Base-by-base conservation (phyloP, 1,284 basidiomycete species). In the Pterula multifida region DNA sequence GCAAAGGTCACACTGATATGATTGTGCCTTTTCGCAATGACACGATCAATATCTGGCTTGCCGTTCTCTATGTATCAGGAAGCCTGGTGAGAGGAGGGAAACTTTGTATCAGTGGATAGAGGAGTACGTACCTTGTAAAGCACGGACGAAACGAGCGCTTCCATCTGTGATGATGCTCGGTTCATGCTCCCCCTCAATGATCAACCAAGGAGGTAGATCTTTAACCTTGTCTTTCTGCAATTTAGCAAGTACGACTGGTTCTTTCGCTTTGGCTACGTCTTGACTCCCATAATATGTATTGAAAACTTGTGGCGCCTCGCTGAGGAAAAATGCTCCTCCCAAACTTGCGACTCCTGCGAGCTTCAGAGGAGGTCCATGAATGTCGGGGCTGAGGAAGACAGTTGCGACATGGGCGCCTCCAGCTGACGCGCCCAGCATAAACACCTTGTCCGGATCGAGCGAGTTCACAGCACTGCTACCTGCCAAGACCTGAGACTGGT, bases 341-440 rank as follows among this genome's bases (percentile, higher is more conserved):
- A 67, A 63, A 39, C 76, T 60, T 17, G 77, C 62, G 24, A 69
- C 56, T 2, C 73, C 76, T 26, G 65, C 67, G 35, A 81, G 65
- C 1, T 58, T 66, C 2, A 75, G 26, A 15, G 61, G 57, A n/a
- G 62, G 58, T 4, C 68, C 58, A 25, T 72, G 58, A 15, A 74
- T 51, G 2, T 63, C 60, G 0, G 71, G 66, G 36, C 72, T 57
- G 47, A 76, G 59, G 6, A 76, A 60, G 48, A 73, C 54, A 12
- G 77, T 71, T 6, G 70, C 59, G 44, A 69, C 55, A 56, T 77
- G 73, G 26, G 65, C 61, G 1, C 71, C 75, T 1, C 81, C 81
- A 0, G 76, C 79, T 1, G 79, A 82, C 59, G 82, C 79, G 1
- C 70, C 73, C 61, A 76, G 63, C 26, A 81, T 50, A 56, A 72